Conservation (phyloP, 768 basidiomycete genomes). For the Paxillus involutus region DNA sequence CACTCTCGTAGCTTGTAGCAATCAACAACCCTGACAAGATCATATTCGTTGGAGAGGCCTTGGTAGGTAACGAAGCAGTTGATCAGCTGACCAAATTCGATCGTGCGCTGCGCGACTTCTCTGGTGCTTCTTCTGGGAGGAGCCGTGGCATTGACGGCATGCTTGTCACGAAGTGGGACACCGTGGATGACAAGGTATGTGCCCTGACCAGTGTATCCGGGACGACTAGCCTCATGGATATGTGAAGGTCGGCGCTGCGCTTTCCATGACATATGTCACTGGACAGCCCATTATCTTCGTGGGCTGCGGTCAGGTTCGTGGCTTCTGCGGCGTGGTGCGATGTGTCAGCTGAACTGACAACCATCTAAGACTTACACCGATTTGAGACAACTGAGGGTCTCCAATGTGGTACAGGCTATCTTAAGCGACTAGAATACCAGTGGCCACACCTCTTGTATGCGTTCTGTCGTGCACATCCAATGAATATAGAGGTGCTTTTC, state of each 20-base stretch:
- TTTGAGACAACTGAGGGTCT: slow-evolving; percentile 84
- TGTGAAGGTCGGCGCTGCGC: slow-evolving; percentile 88
- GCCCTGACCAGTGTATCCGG: not conserved
- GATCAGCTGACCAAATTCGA: slow-evolving; percentile 98
- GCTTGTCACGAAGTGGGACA: slow-evolving; percentile 99
- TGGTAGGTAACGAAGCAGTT: slow-evolving; percentile 98
- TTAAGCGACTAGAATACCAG: slow-evolving; percentile 57
- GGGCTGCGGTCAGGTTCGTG: slow-evolving; percentile 89
- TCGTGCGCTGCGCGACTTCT: slow-evolving; percentile 89
- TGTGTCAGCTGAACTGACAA: slow-evolving; percentile 10
- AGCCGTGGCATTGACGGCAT: slow-evolving; percentile 97
- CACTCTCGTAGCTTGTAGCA: slow-evolving; percentile 66
- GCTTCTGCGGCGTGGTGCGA: not conserved
- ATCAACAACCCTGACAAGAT: slow-evolving; percentile 97
- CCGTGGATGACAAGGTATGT: slow-evolving; percentile 91
- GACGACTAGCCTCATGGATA: not conserved
- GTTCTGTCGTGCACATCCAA: no score
- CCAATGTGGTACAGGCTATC: slow-evolving; percentile 92
- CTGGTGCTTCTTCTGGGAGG: slow-evolving; percentile 62
- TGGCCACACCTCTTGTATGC: no score
- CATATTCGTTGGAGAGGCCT: slow-evolving; percentile 95
- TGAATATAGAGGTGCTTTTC: no score
- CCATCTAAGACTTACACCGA: slow-evolving; percentile 87
- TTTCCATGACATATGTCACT: slow-evolving; percentile 99
- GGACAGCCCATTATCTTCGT: slow-evolving; percentile 99